A percentile compares a stretch with the other conserved stretches of the same genome.
These are phyloP conservation scores for Scheffersomyces cryptocercus DNA, from an alignment of 1,139 yeast species.

Conservation along the genomic window DNA sequence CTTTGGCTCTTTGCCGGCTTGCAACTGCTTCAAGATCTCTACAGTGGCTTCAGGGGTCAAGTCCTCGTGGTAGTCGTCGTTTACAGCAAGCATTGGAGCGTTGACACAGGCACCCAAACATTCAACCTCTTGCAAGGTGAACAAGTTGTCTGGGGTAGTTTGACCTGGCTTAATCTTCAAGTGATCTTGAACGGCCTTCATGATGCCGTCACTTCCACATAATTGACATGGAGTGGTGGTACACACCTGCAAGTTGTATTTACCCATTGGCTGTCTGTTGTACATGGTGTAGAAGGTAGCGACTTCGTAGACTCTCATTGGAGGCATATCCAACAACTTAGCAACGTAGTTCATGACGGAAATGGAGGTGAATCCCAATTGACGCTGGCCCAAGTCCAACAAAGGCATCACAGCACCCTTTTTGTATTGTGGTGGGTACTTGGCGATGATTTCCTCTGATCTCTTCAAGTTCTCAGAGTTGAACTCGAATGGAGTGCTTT, in stretches of 20 bases:
- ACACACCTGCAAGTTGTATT: constrained; percentile 81
- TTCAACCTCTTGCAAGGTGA: constrained; percentile 86
- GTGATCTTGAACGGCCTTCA: constrained; percentile 65
- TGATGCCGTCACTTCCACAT: constrained; percentile 77
- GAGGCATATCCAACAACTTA: constrained; percentile 82
- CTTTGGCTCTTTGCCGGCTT: constrained; percentile 59
- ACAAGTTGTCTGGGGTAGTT: constrained; percentile 73
- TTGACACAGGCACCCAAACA: constrained; percentile 93
- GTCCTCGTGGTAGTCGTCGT: constrained; percentile 85
- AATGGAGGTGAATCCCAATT: constrained; percentile 82
- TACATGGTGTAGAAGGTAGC: constrained; percentile 94
- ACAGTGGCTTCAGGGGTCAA: constrained; percentile 69
- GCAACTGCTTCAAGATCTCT: constrained; percentile 61
- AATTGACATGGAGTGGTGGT: constrained; percentile 91
- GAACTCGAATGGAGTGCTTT: constrained; percentile 72
- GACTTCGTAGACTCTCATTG: constrained; percentile 93
- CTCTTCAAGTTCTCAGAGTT: constrained; percentile 64
- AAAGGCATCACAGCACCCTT: constrained; percentile 90
- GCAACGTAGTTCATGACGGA: constrained; percentile 94
- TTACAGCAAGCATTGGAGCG: constrained; percentile 85
- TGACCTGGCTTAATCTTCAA: constrained; percentile 75
- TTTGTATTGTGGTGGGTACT: constrained; percentile 84
- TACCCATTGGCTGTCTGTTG: constrained; percentile 86
- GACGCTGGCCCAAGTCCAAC: constrained; percentile 86
- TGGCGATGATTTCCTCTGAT: constrained; percentile 73